Conservation (phyloP, 2,329 filamentous ascomycete genomes). For the Fusarium nurragi region DNA sequence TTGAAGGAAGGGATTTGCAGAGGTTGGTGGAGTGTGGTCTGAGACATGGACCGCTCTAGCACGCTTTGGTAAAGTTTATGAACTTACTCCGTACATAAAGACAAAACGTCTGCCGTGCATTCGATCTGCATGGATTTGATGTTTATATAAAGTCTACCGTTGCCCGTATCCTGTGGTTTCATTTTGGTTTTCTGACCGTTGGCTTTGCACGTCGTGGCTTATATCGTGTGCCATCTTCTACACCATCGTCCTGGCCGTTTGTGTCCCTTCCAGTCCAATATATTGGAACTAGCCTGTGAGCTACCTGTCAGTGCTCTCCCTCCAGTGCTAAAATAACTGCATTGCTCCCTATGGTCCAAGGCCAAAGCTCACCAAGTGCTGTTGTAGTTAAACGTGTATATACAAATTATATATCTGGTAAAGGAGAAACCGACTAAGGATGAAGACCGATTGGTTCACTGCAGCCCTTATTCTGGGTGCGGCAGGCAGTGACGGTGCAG, state of each 20-base stretch:
- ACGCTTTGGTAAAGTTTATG: not conserved
- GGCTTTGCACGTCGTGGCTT: not conserved
- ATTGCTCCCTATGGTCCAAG: not conserved
- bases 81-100: constrained; percentile 9
- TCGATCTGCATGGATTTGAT: not conserved
- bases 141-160: constrained; percentile 14
- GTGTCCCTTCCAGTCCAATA: constrained; percentile 9
- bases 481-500: constrained; percentile 43
- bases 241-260: not conserved
- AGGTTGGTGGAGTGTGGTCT: not conserved
- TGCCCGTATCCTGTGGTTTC: not conserved
- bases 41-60: not conserved
- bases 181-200: not conserved
- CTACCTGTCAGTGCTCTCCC: not conserved
- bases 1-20: constrained; percentile 22
- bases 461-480: constrained; percentile 47
- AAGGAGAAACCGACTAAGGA: constrained; percentile 27
- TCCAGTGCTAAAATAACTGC: not conserved
- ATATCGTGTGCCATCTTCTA: not conserved
- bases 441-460: constrained; percentile 49
- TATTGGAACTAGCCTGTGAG: constrained; percentile 20
- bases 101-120: constrained; percentile 8
- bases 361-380: not conserved
- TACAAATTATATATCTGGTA: not conserved
- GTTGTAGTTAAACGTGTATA: not conserved